Evolutionary conservation across 2,329 filamentous ascomycete genomes (phyloP).

Genomic region (Paecilomyces dactylethromorphus): DNA sequence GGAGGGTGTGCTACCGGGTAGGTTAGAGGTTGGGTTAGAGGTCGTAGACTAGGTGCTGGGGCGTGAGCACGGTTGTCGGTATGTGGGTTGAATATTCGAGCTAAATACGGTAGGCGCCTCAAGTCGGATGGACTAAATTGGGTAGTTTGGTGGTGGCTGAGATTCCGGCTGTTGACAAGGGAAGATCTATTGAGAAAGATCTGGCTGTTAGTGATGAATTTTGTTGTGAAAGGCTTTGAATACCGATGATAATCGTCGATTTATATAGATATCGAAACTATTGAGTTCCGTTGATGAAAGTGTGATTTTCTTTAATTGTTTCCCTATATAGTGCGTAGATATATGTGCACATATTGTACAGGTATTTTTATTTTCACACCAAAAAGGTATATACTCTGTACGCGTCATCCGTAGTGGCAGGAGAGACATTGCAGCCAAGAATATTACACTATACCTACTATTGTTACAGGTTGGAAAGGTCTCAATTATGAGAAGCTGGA

Average conservation of each 20-base stretch:
- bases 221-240: too few relatives aligned
- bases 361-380: too few relatives aligned
- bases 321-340: background rate
- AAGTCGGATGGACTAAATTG: too few relatives aligned
- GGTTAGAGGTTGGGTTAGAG: background rate
- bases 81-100: background rate
- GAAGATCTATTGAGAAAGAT: too few relatives aligned
- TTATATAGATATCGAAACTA: background rate
- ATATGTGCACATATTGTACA: too few relatives aligned
- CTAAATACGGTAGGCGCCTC: too few relatives aligned
- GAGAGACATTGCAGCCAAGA: background rate
- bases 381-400: background rate
- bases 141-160: too few relatives aligned
- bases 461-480: background rate
- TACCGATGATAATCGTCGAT: too few relatives aligned
- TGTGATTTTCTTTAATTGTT: background rate
- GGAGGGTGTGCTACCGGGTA: background rate
- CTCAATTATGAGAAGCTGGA: background rate
- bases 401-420: background rate
- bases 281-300: background rate
- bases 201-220: too few relatives aligned
- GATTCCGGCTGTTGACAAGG: too few relatives aligned
- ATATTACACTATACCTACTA: background rate
- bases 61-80: background rate
- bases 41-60: background rate